These are phyloP conservation scores for Irineochytrium annulatum DNA, from an alignment of 192 early-diverging fungal species.

Conservation along the genomic window DNA sequence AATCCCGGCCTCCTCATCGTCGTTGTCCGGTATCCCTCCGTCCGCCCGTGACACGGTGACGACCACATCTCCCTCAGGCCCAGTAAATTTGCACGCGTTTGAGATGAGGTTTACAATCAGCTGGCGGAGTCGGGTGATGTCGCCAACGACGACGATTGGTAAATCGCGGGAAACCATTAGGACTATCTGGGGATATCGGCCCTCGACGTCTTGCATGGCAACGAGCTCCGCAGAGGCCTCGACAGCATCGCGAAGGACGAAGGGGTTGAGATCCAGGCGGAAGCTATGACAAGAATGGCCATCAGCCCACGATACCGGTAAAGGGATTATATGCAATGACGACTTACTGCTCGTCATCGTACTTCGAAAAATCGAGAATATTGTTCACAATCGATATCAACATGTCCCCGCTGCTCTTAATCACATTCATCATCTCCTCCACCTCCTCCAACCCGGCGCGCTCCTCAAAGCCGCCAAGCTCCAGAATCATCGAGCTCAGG, in stretches of 20 bases:
- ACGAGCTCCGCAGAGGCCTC: not conserved
- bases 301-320: too few relatives aligned
- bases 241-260: not conserved
- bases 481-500: not conserved
- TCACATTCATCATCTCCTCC: not conserved
- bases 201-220: slow-evolving; percentile 2
- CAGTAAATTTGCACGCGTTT: slow-evolving; percentile 89
- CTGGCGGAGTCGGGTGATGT: slow-evolving; percentile 57
- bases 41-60: too few relatives aligned
- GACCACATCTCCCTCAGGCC: slow-evolving; percentile 58
- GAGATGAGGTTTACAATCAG: slow-evolving; percentile 80
- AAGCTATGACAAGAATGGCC: too few relatives aligned
- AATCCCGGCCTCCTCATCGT: too few relatives aligned
- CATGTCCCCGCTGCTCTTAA: not conserved
- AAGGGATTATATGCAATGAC: too few relatives aligned
- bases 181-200: not conserved
- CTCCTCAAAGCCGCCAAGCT: too few relatives aligned
- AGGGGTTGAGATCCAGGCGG: not conserved
- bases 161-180: not conserved
- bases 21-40: too few relatives aligned
- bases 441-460: not conserved
- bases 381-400: slow-evolving; percentile 5
- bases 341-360: slow-evolving; percentile 1
- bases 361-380: slow-evolving; percentile 1
- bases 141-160: not conserved